Evolutionary conservation across 2,329 filamentous ascomycete species (phyloP).

Genomic region (Apiospora arundinis): DNA sequence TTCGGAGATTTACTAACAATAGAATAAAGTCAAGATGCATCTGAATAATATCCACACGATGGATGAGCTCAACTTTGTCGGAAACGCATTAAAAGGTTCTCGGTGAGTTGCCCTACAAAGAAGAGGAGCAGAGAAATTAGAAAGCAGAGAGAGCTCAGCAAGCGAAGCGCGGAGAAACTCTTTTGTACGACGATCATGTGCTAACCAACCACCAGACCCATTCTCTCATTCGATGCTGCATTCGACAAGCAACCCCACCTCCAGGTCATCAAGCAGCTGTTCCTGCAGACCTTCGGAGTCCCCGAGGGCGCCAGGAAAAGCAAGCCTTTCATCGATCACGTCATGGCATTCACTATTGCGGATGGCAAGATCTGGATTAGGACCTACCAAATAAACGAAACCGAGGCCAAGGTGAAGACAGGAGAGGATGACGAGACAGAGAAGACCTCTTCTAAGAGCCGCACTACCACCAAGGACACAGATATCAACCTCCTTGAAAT

Average conservation of each 20-base stretch:
- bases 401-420: slow-evolving; percentile 61
- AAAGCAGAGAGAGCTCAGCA: no score
- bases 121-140: no score
- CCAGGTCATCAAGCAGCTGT: slow-evolving; percentile 84
- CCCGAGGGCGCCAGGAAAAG: slow-evolving; percentile 86
- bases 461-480: slow-evolving; percentile 61
- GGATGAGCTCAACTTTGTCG: slow-evolving; percentile 95
- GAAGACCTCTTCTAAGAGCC: slow-evolving; percentile 36
- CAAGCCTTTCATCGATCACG: slow-evolving; percentile 95
- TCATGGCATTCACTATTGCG: slow-evolving; percentile 89
- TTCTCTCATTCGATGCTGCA: slow-evolving; percentile 83
- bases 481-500: slow-evolving; percentile 90
- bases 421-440: slow-evolving; percentile 53
- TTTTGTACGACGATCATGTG: no score
- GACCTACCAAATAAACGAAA: slow-evolving; percentile 91
- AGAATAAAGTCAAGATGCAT: slow-evolving; percentile 57
- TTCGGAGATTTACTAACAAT: no score
- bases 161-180: no score
- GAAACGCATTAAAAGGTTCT: slow-evolving; percentile 94
- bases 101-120: slow-evolving; percentile 44
- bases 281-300: slow-evolving; percentile 90
- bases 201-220: no score
- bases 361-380: slow-evolving; percentile 97
- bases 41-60: slow-evolving; percentile 87
- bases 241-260: slow-evolving; percentile 86